Evolutionary conservation across 495 filamentous ascomycete species (phyloP), one percentile per base, ranked within the genome.

Genomic region (Pseudoneurospora amorphoporcata): DNA sequence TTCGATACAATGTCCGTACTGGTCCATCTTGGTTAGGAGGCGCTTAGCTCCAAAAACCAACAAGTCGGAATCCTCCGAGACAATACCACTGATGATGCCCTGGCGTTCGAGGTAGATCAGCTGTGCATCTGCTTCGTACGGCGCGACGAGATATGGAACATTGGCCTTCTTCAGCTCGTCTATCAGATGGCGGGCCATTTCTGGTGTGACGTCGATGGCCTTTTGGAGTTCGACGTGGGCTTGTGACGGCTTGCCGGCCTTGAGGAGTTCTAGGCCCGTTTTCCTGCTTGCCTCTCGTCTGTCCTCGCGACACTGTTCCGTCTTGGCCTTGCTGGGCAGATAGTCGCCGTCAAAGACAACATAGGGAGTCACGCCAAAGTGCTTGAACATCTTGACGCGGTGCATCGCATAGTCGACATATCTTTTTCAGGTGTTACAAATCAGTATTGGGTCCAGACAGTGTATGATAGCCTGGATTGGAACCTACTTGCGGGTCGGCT

Each of bases 81-180:
- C 85, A 71, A 98, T 95, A 2, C 92, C 96, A 73, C 89, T 84
- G 74, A 97, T 92, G 53, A 92, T 81, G 0, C 94, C 94, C 61
- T 92, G 87, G 29, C 89, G 89, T 80, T 99, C 96, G 12, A 99
- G 84, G 77, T 98, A 99, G 16, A 92, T 94, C 71, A 99, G 85
- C 82, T 99, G 96, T 7, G 95, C 92, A 82, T 99, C 96, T 8
- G 96, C 96, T 83, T 99, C 96, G 77, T 98, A 99, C 2, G 96
- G 96, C 4, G 96, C 96, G 39, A 99, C 96, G 43, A 98, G 86
- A 77, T 97, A 98, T 72, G 91, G 87, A 6, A 99, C 88, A 29
- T 90, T 86, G 75, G 90, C 82, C 72, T 87, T 86, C 81, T 95
- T 97, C 74, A 98, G 84, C 77, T 95, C 94, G 72, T 98, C 94